Base-by-base conservation (phyloP, 208 protist species). In the Acanthamoeba castellanii region DNA sequence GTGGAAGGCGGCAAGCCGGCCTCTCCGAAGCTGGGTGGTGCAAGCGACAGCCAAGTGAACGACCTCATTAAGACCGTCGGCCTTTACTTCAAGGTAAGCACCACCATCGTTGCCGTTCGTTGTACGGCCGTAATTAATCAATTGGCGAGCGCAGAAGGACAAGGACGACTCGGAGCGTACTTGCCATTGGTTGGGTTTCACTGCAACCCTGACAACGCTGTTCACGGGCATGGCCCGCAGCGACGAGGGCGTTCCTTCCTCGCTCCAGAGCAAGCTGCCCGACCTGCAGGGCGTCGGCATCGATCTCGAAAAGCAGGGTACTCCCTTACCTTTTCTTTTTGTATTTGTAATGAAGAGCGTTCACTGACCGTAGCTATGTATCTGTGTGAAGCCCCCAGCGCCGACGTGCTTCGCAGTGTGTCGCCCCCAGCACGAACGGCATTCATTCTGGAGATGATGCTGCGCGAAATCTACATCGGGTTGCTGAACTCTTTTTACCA, bases 111-210 rank as follows among this genome's bases (percentile, higher is more conserved):
- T 64, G 22, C 16, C 59, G 22, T 50, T 1, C 47, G 47, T 50
- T 50, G 47, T 50, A 50, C 47, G 47, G 47, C 47, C 14, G 47
- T 50, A 8, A 59, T 59, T 25, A 0, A 59, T 8, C 8, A 32
- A 14, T 70, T 70, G 11, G 30, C 42, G 27, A 66, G 64, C 59
- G 55, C 45, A 89, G 81, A 89, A 89, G 34, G 55, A 89, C 45
- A 89, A 55, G 34, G 81, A 89, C 16, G 55, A 64, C 25, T 64
- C 81, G 3, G 50, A 89, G 34, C 81, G 55, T 14, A 42, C 50
- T 20, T 89, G 81, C 30, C 55, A 89, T 34, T 89, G 81, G 81
- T 22, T 89, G 45, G 81, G 81, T 8, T 89, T 89, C 34, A 64
- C 81, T n/a, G 45, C 50, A 9, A 45, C 81, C 5, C 14, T 89